These are phyloP conservation scores for Powellomyces hirtus DNA, from an alignment of 192 early-diverging fungal species.

Conservation along the genomic window DNA sequence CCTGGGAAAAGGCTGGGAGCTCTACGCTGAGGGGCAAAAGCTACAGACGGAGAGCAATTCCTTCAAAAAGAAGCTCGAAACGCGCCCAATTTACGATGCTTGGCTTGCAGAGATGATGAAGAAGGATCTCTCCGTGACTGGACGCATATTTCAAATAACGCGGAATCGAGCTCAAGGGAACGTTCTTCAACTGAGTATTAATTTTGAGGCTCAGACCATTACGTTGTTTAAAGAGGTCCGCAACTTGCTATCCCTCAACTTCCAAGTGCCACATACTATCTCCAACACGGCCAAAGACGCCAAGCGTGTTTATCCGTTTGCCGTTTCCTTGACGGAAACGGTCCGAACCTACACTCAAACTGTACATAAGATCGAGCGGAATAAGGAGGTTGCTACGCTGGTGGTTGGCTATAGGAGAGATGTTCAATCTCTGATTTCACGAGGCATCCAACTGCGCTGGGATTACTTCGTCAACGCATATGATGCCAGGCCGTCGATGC, in stretches of 20 bases:
- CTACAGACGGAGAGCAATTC: conserved; percentile 81
- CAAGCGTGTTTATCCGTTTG: conserved; percentile 96
- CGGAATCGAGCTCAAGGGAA: conserved; percentile 65
- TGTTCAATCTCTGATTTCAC: conserved; percentile 81
- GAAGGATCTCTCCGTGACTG: conserved; percentile 77
- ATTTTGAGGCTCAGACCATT: conserved; percentile 93
- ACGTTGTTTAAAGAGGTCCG: conserved; percentile 99
- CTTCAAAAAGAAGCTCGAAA: conserved; percentile 94
- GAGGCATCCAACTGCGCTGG: conserved; percentile 78
- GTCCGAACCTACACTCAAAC: conserved; percentile 90
- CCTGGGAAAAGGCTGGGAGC: conserved; percentile 94
- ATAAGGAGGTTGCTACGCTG: conserved; percentile 72
- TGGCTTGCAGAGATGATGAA: conserved; percentile 87
- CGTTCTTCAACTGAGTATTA: conserved; percentile 73
- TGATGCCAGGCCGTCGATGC: conserved; percentile 47
- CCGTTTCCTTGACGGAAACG: conserved; percentile 94
- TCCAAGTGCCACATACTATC: conserved; percentile 88
- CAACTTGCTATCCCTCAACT: conserved; percentile 93
- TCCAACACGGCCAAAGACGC: conserved; percentile 91
- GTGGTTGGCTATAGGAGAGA: conserved; percentile 94
- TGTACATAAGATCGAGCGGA: conserved; percentile 70
- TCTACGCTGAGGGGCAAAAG: conserved; percentile 95
- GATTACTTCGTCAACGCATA: conserved; percentile 88
- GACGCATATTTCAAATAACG: conserved; percentile 87
- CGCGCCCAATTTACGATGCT: conserved; percentile 82